Evolutionary conservation across 139 green algal species (phyloP).

Genomic region (Chlamydomonas applanata): DNA sequence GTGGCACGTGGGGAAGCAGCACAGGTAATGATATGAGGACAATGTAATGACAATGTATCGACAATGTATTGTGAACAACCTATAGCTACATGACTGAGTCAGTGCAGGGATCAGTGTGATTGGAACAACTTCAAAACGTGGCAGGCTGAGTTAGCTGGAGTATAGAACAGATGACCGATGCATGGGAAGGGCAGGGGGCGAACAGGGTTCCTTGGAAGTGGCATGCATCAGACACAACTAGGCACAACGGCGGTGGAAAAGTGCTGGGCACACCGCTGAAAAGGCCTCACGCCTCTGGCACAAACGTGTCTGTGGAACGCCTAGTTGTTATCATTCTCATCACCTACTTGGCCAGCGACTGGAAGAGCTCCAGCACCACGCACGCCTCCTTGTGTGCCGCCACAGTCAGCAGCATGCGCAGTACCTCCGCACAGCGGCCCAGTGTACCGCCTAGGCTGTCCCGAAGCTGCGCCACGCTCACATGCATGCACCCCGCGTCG

Average conservation of each 20-base stretch:
- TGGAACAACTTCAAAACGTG: background rate
- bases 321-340: too few species aligned
- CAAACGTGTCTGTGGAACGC: too few species aligned
- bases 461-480: conserved; percentile 26
- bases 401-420: conserved; percentile 41
- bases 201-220: too few species aligned
- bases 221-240: too few species aligned
- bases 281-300: too few species aligned
- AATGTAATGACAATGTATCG: background rate
- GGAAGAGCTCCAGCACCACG: conserved; percentile 37
- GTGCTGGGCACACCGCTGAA: too few species aligned
- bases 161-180: too few species aligned
- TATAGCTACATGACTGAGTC: too few species aligned
- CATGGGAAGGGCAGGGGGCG: too few species aligned
- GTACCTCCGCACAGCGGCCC: background rate
- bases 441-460: conserved; percentile 7
- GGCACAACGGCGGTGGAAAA: too few species aligned
- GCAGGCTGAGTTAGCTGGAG: too few species aligned
- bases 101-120: background rate
- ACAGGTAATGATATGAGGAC: background rate
- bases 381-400: conserved; percentile 42
- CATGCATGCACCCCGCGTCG: conserved; percentile 29
- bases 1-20: background rate
- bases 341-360: conserved; percentile 21
- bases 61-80: background rate